phyloP scores from a whole-genome alignment of 2,329 filamentous ascomycete species.

The Colletotrichum agaves region DNA sequence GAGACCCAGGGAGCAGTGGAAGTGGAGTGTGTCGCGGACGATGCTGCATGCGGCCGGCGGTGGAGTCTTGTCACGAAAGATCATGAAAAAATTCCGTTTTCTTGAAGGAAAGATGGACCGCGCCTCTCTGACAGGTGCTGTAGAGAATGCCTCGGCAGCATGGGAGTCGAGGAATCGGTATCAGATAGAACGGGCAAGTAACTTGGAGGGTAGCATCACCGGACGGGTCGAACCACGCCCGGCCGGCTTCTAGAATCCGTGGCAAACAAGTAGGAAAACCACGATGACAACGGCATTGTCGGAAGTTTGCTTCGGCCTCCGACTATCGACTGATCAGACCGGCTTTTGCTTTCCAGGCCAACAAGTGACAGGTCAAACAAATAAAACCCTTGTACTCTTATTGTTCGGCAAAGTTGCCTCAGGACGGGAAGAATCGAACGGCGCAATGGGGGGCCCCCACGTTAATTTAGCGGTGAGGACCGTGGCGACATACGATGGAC shows the following conservation, averaged over 20 bases:
- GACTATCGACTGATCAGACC: neutral
- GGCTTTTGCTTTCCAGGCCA: neutral
- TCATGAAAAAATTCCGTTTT: neutral
- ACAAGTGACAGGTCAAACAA: too few species aligned
- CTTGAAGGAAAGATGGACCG: neutral
- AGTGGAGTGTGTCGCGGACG: constrained; percentile 1
- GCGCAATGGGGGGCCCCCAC: neutral
- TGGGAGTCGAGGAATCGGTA: neutral
- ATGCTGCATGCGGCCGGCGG: neutral
- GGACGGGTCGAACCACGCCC: too few species aligned
- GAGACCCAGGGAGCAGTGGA: neutral
- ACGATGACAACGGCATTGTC: too few species aligned
- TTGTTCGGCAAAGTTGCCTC: neutral
- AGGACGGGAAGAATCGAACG: constrained; percentile 3
- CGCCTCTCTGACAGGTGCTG: neutral
- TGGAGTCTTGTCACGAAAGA: constrained; percentile 1
- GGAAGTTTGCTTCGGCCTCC: too few species aligned
- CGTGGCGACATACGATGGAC: neutral
- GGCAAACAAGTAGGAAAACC: too few species aligned
- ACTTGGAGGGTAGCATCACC: too few species aligned
- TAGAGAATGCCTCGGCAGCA: constrained; percentile 1
- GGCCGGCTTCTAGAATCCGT: too few species aligned
- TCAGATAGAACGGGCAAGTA: neutral
- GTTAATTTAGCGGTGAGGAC: constrained; percentile 14
- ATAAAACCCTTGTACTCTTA: neutral